Evolutionary conservation across 805 yeast genomes (phyloP).

Genomic region (Danielia reshetovae): DNA sequence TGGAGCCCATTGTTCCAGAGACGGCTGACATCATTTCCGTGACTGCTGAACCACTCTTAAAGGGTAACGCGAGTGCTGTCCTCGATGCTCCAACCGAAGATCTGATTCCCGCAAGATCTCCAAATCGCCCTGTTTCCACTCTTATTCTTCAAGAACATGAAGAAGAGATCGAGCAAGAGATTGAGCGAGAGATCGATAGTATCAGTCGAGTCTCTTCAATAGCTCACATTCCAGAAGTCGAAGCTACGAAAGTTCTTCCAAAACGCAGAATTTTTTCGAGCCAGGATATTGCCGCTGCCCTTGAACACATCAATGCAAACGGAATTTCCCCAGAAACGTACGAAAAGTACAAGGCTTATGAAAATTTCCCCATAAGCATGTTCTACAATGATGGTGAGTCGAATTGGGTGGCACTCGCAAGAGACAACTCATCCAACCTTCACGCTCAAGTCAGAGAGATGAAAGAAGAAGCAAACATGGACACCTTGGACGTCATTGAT

Average conservation of each 20-base stretch:
- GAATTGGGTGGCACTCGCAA: conserved; percentile 21
- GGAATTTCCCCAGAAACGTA: conserved; percentile 7
- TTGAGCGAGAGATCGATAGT: no score
- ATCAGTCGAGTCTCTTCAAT: no score
- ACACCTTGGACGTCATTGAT: conserved; percentile 8
- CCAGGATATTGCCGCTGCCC: conserved; percentile 3
- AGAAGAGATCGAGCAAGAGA: no score
- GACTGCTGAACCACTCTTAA: background rate
- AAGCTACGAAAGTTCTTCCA: background rate
- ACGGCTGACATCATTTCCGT: background rate
- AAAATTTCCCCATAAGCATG: conserved; percentile 12
- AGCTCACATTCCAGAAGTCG: background rate
- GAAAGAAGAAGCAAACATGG: conserved; percentile 17
- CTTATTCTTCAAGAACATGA: background rate
- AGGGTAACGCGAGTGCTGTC: no score
- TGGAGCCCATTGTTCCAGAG: background rate
- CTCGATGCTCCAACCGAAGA: no score
- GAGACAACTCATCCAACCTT: conserved; percentile 24
- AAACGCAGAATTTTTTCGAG: conserved; percentile 1
- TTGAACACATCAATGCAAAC: conserved; percentile 6
- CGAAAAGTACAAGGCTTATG: conserved; percentile 12
- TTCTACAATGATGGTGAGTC: conserved; percentile 18
- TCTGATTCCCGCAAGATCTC: background rate
- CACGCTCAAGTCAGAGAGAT: conserved; percentile 21
- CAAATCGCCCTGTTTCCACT: no score